phyloP scores from a whole-genome alignment of 768 basidiomycete species.

The Chalciporus sphaerocephalus region DNA sequence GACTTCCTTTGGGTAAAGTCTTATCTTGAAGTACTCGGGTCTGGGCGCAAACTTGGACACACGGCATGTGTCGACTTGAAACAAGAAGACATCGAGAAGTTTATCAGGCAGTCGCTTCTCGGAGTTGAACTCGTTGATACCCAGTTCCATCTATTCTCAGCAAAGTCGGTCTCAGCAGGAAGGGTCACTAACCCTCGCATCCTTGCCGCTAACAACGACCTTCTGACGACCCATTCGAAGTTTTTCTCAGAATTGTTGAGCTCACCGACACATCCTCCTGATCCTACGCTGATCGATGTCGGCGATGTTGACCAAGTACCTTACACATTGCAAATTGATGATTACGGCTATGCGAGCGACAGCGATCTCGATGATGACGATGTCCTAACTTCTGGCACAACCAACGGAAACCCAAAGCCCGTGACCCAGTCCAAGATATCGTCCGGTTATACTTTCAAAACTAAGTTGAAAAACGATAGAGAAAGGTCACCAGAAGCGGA shows the following conservation, averaged over 20 bases:
- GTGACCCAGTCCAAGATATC: not conserved
- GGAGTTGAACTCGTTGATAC: not conserved
- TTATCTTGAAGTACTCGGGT: too few relatives aligned
- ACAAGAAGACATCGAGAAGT: not conserved
- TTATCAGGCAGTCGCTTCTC: not conserved
- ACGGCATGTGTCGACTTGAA: too few relatives aligned
- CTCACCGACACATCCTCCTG: constrained; percentile 1
- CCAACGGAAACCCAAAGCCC: too few relatives aligned
- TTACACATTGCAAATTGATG: constrained; percentile 5
- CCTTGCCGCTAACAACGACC: constrained; percentile 27
- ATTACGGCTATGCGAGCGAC: constrained; percentile 31
- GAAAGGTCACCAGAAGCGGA: not conserved
- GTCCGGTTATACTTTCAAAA: not conserved
- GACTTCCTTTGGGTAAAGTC: too few relatives aligned
- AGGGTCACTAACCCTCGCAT: constrained; percentile 17
- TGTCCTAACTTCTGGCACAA: not conserved
- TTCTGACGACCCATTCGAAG: constrained; percentile 22
- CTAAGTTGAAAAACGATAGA: not conserved
- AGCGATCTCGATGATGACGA: constrained; percentile 33
- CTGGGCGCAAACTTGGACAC: too few relatives aligned
- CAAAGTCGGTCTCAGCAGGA: constrained; percentile 2
- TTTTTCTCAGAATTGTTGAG: constrained; percentile 23
- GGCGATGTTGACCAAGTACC: constrained; percentile 8
- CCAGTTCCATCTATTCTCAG: constrained; percentile 4
- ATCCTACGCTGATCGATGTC: constrained; percentile 15